A percentile compares a stretch with the other conserved stretches of the same genome.
Conservation (phyloP, 2,329 filamentous ascomycete species). For the Beauveria scarabaeidicola region DNA sequence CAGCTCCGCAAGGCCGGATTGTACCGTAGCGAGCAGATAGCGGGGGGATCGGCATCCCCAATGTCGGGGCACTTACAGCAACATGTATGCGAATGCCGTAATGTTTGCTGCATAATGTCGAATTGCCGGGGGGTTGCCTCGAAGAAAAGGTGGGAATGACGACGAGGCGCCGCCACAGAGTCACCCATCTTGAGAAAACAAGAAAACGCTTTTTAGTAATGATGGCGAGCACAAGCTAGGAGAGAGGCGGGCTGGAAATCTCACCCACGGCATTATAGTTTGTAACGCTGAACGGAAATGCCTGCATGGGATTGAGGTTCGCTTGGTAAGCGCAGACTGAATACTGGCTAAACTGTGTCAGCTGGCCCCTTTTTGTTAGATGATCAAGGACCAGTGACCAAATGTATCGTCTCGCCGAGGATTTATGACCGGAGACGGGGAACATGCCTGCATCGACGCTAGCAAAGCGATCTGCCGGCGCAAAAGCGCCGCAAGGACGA, state of each 20-base stretch:
- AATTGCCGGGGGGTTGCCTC: not conserved
- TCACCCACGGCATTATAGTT: conserved; percentile 2
- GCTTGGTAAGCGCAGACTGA: not conserved
- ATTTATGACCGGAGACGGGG: not conserved
- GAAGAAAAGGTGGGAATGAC: not conserved
- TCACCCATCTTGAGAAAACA: not conserved
- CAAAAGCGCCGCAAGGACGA: not conserved
- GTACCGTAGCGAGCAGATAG: not conserved
- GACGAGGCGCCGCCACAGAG: not conserved
- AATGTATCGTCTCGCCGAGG: not conserved
- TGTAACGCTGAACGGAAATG: not conserved
- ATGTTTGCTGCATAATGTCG: not conserved
- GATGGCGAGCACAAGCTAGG: not conserved
- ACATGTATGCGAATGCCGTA: not conserved
- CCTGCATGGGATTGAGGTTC: not conserved
- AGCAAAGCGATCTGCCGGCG: not conserved
- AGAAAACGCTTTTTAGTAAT: not conserved
- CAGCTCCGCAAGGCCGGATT: not conserved
- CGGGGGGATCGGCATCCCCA: not conserved
- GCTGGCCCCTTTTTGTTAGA: not conserved
- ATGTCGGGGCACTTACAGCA: not conserved
- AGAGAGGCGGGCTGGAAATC: not conserved
- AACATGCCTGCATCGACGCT: conserved; percentile 6
- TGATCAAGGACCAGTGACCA: not conserved
- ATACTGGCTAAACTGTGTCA: not conserved